Evolutionary conservation across 768 basidiomycete species (phyloP), one percentile per base, ranked within the genome.

Genomic region (Boletus vermiculosoides): DNA sequence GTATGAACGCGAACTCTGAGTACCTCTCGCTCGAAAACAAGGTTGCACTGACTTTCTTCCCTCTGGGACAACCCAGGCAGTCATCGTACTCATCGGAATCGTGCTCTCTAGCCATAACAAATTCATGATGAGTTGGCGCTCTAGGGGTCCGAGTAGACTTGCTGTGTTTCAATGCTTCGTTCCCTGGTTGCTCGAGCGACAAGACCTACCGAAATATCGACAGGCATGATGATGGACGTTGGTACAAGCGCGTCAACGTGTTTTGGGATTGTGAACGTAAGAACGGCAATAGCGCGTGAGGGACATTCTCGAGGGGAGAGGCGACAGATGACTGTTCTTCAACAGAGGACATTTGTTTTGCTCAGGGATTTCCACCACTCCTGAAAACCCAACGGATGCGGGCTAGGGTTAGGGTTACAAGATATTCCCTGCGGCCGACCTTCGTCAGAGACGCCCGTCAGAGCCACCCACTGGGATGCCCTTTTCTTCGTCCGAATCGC

Each of bases 71-170:
- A 92, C 86, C 90, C 92, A 92, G 18, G 84, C 82, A 6, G 79
- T 74, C 84, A 93, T 86, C 0, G 85, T 88, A 16, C 80, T 76
- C n/a, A 77, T 71, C 1, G 82, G 76, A 49, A 93, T 84, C 5
- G 86, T 74, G 23, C 83, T 81, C 66, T 96, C 94, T 30, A 94
- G 78, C 94, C 94, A 97, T 9, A 96, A 77, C 52, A 94, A 68
- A 68, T 87, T 92, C 86, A 95, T 89, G 33, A 93, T 82, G 28
- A 95, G 76, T 67, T 96, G 94, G 54, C 92, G 80, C 66, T 94
- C 89, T 22, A 94, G 68, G 20, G 90, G 83, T 2, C 83, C 84
- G 37, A 97, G 73, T 25, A 96, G 76, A 52, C 92, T 94, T 55
- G 56, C 2, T 18, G 42, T 10, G 16, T 18, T 50, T 67, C 44